These are phyloP conservation scores for Plectosphaerella cucumerina DNA, from an alignment of 2,329 filamentous ascomycete species.

Conservation along the genomic window DNA sequence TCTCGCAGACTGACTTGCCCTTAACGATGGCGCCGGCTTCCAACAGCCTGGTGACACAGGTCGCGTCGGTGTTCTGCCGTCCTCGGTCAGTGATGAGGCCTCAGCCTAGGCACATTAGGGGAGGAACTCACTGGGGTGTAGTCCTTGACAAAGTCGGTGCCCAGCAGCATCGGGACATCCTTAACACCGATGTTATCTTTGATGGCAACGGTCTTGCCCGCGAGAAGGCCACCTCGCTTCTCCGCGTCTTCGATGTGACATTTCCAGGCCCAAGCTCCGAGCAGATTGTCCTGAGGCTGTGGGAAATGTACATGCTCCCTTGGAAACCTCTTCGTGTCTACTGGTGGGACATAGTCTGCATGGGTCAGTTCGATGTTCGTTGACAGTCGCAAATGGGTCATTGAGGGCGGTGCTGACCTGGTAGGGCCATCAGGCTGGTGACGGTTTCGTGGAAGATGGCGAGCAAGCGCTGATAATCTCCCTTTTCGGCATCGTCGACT, in stretches of 20 bases:
- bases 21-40: slow-evolving; percentile 18
- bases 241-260: slow-evolving; percentile 16
- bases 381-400: not conserved
- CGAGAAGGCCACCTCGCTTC: slow-evolving; percentile 8
- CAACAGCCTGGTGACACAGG: slow-evolving; percentile 10
- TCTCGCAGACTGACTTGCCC: slow-evolving; percentile 23
- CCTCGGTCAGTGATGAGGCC: not conserved
- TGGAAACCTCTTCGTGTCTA: not conserved
- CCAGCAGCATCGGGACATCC: slow-evolving; percentile 6
- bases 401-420: not conserved
- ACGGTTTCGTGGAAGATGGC: slow-evolving; percentile 7
- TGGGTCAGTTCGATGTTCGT: no score
- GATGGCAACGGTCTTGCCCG: slow-evolving; percentile 15
- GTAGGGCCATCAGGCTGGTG: not conserved
- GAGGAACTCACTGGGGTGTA: slow-evolving; percentile 1
- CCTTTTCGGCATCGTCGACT: not conserved
- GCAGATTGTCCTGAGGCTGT: slow-evolving; percentile 18
- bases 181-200: slow-evolving; percentile 24
- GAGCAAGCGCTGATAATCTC: slow-evolving; percentile 5
- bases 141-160: slow-evolving; percentile 4
- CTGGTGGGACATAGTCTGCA: not conserved
- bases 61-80: slow-evolving; percentile 3
- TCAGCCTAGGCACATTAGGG: no score
- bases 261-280: slow-evolving; percentile 29
- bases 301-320: slow-evolving; percentile 8